phyloP scores from a whole-genome alignment of 2,329 filamentous ascomycete genomes.

The Sporothrix pallida region DNA sequence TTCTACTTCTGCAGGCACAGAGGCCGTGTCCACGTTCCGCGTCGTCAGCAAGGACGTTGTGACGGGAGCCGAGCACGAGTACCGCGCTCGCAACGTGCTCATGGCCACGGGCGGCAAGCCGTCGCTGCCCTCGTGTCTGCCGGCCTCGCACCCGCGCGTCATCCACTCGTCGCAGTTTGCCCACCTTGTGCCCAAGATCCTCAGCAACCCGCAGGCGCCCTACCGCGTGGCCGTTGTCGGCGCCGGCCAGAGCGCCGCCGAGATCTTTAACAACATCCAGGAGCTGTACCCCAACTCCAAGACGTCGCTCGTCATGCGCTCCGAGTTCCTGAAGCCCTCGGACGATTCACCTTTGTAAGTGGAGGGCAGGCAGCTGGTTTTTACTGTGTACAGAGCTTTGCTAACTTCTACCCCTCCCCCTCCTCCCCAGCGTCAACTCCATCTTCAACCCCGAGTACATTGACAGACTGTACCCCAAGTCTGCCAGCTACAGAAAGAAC shows the following conservation, averaged over 20 bases:
- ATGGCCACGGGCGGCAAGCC: constrained; percentile 66
- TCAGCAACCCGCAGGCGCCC: constrained; percentile 59
- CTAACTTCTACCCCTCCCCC: not conserved
- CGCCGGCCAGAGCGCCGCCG: constrained; percentile 88
- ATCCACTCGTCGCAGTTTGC: constrained; percentile 91
- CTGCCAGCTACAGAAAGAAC: constrained; percentile 64
- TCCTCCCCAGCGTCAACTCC: constrained; percentile 75
- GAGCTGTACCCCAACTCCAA: constrained; percentile 79
- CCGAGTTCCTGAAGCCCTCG: constrained; percentile 82
- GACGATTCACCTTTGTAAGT: constrained; percentile 95
- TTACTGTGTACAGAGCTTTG: not conserved
- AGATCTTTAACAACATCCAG: constrained; percentile 92
- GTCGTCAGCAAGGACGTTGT: constrained; percentile 68
- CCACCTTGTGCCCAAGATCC: constrained; percentile 64
- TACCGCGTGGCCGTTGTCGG: constrained; percentile 86
- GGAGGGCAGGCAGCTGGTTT: too few species aligned
- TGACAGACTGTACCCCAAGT: constrained; percentile 74
- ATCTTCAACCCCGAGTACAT: constrained; percentile 91
- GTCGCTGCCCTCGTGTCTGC: constrained; percentile 73
- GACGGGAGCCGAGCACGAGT: constrained; percentile 59
- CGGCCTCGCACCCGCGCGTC: constrained; percentile 71
- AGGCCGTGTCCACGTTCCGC: constrained; percentile 68
- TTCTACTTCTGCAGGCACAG: too few species aligned
- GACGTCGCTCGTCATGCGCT: constrained; percentile 80
- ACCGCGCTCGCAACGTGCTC: constrained; percentile 69